Base-by-base conservation (phyloP, 805 yeast species). In the Metschnikowia dekortorum region DNA sequence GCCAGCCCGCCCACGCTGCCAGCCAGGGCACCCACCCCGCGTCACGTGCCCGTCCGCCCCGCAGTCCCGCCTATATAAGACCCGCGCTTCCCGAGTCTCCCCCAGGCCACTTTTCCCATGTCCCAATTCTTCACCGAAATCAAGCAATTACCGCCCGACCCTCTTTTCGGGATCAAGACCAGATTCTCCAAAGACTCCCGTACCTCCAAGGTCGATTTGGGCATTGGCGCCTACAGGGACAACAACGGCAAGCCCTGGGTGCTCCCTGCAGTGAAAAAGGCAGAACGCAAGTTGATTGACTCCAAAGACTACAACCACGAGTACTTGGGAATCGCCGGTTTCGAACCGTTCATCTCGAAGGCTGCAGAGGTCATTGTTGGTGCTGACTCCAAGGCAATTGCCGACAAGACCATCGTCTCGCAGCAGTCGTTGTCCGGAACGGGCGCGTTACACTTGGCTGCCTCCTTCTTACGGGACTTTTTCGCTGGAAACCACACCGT, bases 401-500 rank as follows among this genome's bases (percentile, higher is more conserved):
- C 49, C 22, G 53, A 79, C 53, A 59, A 69, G 31, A 67, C 81
- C 53, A 65, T 81, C 29, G 78, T 83, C 35, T 83, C 89, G 31
- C 80, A 84, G 53, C 96, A 89, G 72, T 79, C 91, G 22, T 74
- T 89, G 44, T 84, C 92, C 18, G 96, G 96, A 53, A 89, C 96
- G 11, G 96, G 96, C 40, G 96, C 98, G 3, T 74, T 91, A 61
- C 97, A 91, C 62, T 71, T 91, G 60, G 94, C 91, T 31, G 96
- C 89, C n/a, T 69, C 71, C 50, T 84, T 86, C 61, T 69, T 87
- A 57, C 70, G 77, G 62, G 71, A 77, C 38, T 82, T 81, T 61
- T 79, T 74, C 59, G 59, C 60, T 18, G 61, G 61, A n/a, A 56
- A 54, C 51, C 51, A 44, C 16, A 56, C 60, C 18, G 49, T 58